These are phyloP conservation scores for Chloropicon primus DNA, from an alignment of 139 green algal genomes.

Conservation along the genomic window DNA sequence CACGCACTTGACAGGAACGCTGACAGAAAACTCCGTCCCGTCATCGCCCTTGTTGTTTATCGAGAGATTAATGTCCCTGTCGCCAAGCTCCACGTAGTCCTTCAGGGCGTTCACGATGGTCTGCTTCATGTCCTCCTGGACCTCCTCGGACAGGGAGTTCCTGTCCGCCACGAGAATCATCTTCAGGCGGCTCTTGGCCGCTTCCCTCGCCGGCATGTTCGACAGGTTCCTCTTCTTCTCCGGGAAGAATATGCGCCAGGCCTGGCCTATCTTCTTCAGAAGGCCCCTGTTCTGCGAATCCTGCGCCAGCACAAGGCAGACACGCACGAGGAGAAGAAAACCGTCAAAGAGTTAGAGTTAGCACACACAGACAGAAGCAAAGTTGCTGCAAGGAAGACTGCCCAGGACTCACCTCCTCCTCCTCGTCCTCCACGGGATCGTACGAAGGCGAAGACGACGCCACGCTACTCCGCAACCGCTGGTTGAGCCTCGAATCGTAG, in stretches of 20 bases:
- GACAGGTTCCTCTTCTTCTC: neutral
- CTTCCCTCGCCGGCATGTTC: slow-evolving; percentile 22
- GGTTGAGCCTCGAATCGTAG: neutral
- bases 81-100: slow-evolving; percentile 76
- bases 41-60: slow-evolving; percentile 59
- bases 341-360: no score
- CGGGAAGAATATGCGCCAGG: neutral
- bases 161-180: slow-evolving; percentile 71
- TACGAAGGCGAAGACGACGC: neutral
- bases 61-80: slow-evolving; percentile 47
- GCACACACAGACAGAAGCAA: no score
- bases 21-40: slow-evolving; percentile 79
- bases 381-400: no score
- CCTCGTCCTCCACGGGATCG: neutral
- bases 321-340: no score
- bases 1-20: slow-evolving; percentile 67
- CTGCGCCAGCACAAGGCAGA: no score
- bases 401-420: neutral
- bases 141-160: slow-evolving; percentile 33
- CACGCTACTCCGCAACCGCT: neutral
- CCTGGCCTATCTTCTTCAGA: neutral
- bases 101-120: slow-evolving; percentile 55
- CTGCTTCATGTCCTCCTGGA: slow-evolving; percentile 41
- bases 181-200: slow-evolving; percentile 42
- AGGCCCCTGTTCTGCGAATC: neutral